Base-by-base conservation (phyloP, 2,329 filamentous ascomycete species). In the Hansfordia pulvinata region DNA sequence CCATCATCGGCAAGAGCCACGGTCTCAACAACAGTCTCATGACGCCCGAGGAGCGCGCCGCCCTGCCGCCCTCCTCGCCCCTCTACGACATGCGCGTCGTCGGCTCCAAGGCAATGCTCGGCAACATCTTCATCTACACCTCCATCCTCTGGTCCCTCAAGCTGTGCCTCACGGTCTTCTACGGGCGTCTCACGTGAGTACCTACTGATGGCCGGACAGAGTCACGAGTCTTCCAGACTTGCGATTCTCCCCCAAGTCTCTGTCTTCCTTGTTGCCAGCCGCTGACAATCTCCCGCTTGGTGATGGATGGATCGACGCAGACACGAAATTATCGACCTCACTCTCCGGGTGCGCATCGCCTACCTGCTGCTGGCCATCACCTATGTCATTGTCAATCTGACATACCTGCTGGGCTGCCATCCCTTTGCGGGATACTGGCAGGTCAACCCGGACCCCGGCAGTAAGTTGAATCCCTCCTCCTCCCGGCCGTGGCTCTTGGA, bases 11-110 rank as follows among this genome's bases (percentile, higher is more conserved):
- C 8, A 24, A 17, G 6, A 17, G 17, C 15, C n/a, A 39, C 7
- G 40, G 40, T 2, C 23, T 44, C 5, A 39, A 40, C 24, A 45
- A 45, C 15, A 40, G 40, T 21, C 31, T 27, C 5, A 43, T 43
- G 36, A 36, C 37, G 3, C 33, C 39, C 6, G 30, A 32, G 7
- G 20, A 43, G 7, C 34, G 42, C 10, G 34, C 30, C 10, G 19
- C 24, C 12, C 33, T 43, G 3, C 28, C 36, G 10, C 36, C 35
- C 3, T 10, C 26, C 1, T 38, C 36, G 2, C 12, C 30, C n/a
- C 39, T 42, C 19, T 38, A 31, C 23, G 8, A 23, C 13, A 17
- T 42, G 11, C 35, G 40, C 6, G 34, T 40, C 2, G 35, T 30
- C 15, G 42, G 42, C 3, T 43, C 40, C 2, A 42, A 44, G 15